phyloP scores from a whole-genome alignment of 73 alveolate genomes.

The Tetrahymena elliotti region DNA sequence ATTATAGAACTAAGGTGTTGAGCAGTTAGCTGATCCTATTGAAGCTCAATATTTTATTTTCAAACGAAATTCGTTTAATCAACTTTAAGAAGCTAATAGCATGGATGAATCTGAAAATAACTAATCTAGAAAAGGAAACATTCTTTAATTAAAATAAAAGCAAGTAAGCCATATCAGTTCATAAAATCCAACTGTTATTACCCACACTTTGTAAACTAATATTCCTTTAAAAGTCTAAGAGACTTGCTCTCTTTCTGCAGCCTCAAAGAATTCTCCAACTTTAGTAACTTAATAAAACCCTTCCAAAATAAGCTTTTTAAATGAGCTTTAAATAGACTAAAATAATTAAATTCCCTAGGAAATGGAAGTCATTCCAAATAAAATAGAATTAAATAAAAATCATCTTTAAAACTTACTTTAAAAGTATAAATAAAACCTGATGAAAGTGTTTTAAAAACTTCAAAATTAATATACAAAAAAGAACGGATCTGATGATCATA shows the following conservation, averaged over 20 bases:
- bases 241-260: background rate
- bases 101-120: background rate
- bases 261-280: background rate
- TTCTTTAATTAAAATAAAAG: background rate
- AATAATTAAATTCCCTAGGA: background rate
- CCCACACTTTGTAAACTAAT: background rate
- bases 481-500: background rate
- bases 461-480: background rate
- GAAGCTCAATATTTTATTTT: background rate
- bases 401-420: background rate
- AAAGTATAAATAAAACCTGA: background rate
- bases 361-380: background rate
- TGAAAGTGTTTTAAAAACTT: background rate
- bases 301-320: background rate
- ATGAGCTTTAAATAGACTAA: background rate
- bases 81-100: background rate
- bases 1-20: background rate
- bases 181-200: background rate
- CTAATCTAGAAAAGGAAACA: background rate
- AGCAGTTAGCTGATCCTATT: background rate
- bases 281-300: background rate
- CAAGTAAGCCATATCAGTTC: background rate
- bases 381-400: background rate
- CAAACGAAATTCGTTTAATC: background rate
- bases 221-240: background rate